phyloP scores from a whole-genome alignment of 129 eudicot genomes.

The Tanacetum coccineum region DNA sequence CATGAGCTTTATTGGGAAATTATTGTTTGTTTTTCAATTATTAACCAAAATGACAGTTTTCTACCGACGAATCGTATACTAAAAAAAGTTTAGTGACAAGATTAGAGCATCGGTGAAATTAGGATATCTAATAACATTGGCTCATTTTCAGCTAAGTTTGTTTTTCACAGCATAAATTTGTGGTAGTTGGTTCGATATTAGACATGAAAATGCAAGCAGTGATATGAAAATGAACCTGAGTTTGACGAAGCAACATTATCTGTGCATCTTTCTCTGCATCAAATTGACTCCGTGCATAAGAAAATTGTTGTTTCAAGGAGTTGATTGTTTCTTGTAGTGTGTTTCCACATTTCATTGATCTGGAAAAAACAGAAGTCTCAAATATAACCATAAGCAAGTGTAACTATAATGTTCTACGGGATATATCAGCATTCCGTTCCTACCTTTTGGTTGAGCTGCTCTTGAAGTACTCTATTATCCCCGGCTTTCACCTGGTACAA shows the following conservation, averaged over 20 bases:
- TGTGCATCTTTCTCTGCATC: slow-evolving; percentile 32
- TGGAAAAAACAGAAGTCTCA: slow-evolving; percentile 27
- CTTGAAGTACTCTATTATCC: slow-evolving; percentile 86
- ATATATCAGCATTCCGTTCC: background rate
- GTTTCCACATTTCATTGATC: slow-evolving; percentile 76
- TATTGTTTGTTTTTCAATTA: no score
- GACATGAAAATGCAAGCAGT: slow-evolving; percentile 8
- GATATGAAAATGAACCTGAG: slow-evolving; percentile 52
- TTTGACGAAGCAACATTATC: slow-evolving; percentile 37
- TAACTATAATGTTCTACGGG: background rate
- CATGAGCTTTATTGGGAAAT: no score
- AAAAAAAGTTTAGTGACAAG: no score
- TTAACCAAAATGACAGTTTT: no score
- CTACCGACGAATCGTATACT: no score
- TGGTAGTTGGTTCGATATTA: background rate
- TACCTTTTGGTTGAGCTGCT: slow-evolving; percentile 93
- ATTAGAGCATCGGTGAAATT: no score
- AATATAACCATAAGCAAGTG: slow-evolving; percentile 8
- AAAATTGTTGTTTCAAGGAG: slow-evolving; percentile 72
- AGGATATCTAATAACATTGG: no score
- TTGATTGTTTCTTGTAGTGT: slow-evolving; percentile 55
- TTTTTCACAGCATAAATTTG: background rate
- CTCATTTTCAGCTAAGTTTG: no score
- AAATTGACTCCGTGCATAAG: slow-evolving; percentile 38
- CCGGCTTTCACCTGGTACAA: slow-evolving; percentile 75